These are phyloP conservation scores for Lactifluus echinatus DNA, from an alignment of 768 basidiomycete species.

Conservation along the genomic window DNA sequence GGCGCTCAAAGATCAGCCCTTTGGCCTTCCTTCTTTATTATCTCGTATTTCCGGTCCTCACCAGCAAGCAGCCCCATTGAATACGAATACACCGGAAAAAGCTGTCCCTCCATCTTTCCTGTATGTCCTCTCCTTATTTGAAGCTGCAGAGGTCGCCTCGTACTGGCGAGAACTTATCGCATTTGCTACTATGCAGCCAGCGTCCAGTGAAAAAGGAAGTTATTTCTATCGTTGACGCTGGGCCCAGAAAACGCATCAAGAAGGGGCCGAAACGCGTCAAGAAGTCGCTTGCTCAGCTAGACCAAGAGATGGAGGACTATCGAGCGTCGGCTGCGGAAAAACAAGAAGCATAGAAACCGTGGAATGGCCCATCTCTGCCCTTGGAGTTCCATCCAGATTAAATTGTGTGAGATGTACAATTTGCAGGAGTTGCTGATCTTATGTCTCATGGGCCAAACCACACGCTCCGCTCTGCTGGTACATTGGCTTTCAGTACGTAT, in stretches of 20 bases:
- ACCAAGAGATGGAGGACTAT: conserved; percentile 78
- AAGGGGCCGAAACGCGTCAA: conserved; percentile 71
- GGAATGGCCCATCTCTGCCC: not conserved
- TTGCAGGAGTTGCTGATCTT: conserved; percentile 3
- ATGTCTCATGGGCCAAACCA: not conserved
- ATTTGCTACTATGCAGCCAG: conserved; percentile 1
- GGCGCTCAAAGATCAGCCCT: conserved; percentile 22
- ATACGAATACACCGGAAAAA: not conserved
- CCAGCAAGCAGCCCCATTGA: not conserved
- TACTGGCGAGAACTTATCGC: not conserved
- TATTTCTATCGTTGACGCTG: not conserved
- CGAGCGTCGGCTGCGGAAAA: conserved; percentile 31
- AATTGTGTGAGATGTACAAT: not conserved
- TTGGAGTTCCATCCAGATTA: not conserved
- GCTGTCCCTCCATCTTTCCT: not conserved
- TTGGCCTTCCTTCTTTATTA: conserved; percentile 31
- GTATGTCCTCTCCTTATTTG: conserved; percentile 4
- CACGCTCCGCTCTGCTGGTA: not conserved
- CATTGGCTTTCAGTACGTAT: not conserved
- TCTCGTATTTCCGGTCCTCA: conserved; percentile 28
- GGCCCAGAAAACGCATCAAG: conserved; percentile 37
- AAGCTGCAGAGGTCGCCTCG: not conserved
- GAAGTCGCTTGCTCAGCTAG: conserved; percentile 59
- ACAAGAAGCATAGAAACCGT: not conserved
- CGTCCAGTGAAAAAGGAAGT: conserved; percentile 8